These are phyloP conservation scores for Sphenostylis stenocarpa DNA, from an alignment of 306 rosid species.

Conservation along the genomic window DNA sequence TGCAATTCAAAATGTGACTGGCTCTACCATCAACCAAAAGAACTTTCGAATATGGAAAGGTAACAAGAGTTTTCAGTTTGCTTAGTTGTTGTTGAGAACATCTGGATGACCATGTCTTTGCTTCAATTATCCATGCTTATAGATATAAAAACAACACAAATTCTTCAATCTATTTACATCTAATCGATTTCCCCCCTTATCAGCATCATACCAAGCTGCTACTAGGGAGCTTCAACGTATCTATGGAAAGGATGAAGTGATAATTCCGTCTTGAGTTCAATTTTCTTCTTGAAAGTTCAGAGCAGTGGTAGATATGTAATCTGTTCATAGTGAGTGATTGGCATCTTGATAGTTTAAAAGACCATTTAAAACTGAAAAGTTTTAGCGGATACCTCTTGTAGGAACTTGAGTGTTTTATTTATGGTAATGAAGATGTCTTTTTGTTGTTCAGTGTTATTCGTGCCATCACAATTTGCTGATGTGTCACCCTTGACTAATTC, in stretches of 20 bases:
- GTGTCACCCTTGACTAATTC: neutral
- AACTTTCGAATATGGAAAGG: slow-evolving; percentile 91
- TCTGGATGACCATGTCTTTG: slow-evolving; percentile 14
- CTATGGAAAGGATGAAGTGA: slow-evolving; percentile 80
- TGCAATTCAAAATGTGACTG: slow-evolving; percentile 78
- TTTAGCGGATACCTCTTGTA: slow-evolving; percentile 46
- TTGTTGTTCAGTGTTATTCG: slow-evolving; percentile 11
- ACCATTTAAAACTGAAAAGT: slow-evolving; percentile 33
- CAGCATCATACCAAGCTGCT: slow-evolving; percentile 96
- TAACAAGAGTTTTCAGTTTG: slow-evolving; percentile 31
- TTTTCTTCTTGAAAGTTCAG: slow-evolving; percentile 26
- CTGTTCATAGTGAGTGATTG: slow-evolving; percentile 42
- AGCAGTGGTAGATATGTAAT: slow-evolving; percentile 45
- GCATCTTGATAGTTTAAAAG: slow-evolving; percentile 38
- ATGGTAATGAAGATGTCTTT: slow-evolving; percentile 35
- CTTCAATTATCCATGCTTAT: slow-evolving; percentile 4
- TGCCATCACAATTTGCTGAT: slow-evolving; percentile 23
- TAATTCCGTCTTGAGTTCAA: slow-evolving; percentile 56
- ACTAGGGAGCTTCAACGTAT: slow-evolving; percentile 96
- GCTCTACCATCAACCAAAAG: slow-evolving; percentile 77
- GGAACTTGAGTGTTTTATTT: slow-evolving; percentile 25
- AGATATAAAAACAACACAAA: neutral
- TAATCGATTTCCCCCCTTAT: neutral
- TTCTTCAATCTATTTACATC: slow-evolving; percentile 15
- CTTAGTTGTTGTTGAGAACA: neutral